A percentile compares a stretch with the other conserved stretches of the same genome.
Evolutionary conservation across 208 protist species (phyloP).

Genomic region (Blechomonas ayalai): DNA sequence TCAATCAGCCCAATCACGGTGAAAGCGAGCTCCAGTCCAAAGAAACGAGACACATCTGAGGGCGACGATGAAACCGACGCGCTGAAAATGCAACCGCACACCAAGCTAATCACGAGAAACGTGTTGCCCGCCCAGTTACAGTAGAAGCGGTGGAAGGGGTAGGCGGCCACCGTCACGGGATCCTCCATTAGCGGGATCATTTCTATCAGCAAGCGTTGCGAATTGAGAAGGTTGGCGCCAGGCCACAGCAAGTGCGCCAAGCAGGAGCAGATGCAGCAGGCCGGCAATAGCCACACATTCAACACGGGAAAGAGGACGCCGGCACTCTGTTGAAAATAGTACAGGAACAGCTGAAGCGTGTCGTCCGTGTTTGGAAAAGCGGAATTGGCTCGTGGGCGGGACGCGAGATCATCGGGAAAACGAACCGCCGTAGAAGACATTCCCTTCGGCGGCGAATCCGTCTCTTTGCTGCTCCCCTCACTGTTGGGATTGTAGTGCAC

Average conservation of each 20-base stretch:
- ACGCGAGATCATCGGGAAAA: conserved; percentile 1
- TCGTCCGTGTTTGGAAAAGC: conserved; percentile 31
- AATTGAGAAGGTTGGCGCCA: conserved; percentile 43
- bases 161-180: conserved; percentile 44
- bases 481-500: conserved; percentile 13
- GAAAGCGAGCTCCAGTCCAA: conserved; percentile 53
- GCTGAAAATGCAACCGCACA: conserved; percentile 56
- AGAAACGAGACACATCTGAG: conserved; percentile 48
- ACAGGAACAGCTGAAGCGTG: conserved; percentile 28
- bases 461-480: conserved; percentile 13
- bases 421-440: background rate
- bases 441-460: conserved; percentile 1
- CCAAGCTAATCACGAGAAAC: conserved; percentile 33
- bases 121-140: conserved; percentile 35
- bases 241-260: conserved; percentile 52
- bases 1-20: conserved; percentile 35
- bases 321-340: conserved; percentile 48
- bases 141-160: conserved; percentile 26
- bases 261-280: conserved; percentile 36
- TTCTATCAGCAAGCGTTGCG: conserved; percentile 34
- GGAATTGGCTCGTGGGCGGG: conserved; percentile 7
- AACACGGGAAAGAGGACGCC: conserved; percentile 60
- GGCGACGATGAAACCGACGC: conserved; percentile 18
- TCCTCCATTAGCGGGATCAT: conserved; percentile 63
- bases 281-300: conserved; percentile 47